Evolutionary conservation across 2,329 filamentous ascomycete genomes (phyloP).

Genomic region (Cladosporium sp.): DNA sequence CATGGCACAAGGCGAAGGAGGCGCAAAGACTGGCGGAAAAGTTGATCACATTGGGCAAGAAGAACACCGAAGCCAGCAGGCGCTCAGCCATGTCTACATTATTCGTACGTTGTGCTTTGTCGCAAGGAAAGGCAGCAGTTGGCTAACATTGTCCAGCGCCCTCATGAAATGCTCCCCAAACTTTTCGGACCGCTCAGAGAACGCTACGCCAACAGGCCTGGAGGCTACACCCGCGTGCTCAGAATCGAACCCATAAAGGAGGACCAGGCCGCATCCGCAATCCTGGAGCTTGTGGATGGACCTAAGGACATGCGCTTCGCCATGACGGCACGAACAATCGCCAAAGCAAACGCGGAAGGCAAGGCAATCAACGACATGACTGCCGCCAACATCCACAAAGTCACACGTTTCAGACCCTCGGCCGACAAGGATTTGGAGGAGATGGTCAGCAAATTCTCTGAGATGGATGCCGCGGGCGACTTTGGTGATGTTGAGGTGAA

Average conservation of each 20-base stretch:
- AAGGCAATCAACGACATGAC: constrained; percentile 69
- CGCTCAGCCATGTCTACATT: constrained; percentile 71
- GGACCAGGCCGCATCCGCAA: constrained; percentile 85
- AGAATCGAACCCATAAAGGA: constrained; percentile 85
- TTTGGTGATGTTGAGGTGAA: constrained; percentile 34
- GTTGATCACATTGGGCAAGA: constrained; percentile 90
- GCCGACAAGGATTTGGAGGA: constrained; percentile 68
- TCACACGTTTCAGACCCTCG: constrained; percentile 69
- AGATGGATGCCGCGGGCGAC: constrained; percentile 35
- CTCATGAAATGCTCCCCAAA: constrained; percentile 72
- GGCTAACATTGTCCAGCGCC: constrained; percentile 54
- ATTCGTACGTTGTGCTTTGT: constrained; percentile 61
- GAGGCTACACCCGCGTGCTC: constrained; percentile 92
- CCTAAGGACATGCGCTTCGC: constrained; percentile 92
- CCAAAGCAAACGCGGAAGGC: constrained; percentile 53
- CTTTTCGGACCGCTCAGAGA: constrained; percentile 79
- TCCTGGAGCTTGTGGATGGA: constrained; percentile 93
- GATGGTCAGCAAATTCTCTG: constrained; percentile 52
- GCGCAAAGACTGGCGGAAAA: constrained; percentile 91
- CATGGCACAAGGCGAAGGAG: constrained; percentile 96
- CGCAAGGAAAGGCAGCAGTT: not conserved
- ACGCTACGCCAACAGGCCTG: constrained; percentile 76
- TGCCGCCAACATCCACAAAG: constrained; percentile 75
- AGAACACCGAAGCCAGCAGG: constrained; percentile 79
- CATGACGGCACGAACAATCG: constrained; percentile 84